Evolutionary conservation across 306 rosid species (phyloP).

Genomic region (Vigna unguiculata): DNA sequence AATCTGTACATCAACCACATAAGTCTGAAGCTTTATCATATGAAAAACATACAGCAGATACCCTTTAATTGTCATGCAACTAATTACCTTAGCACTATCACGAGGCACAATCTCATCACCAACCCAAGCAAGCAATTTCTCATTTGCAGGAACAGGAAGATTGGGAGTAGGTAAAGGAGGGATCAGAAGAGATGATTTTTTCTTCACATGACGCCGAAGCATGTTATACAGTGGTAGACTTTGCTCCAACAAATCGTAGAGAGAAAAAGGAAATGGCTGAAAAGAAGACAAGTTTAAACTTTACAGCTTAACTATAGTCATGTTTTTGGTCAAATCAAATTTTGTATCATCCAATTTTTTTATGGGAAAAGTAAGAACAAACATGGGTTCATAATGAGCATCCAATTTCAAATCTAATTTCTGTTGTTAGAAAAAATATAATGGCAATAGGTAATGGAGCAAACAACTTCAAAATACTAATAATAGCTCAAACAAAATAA

Average conservation of each 20-base stretch:
- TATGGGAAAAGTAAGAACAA: conserved; percentile 5
- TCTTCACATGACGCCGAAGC: conserved; percentile 69
- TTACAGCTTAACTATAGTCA: conserved; percentile 19
- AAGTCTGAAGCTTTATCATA: conserved; percentile 28
- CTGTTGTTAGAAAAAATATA: not conserved
- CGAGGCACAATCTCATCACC: conserved; percentile 83
- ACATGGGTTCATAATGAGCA: not conserved
- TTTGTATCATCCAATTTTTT: not conserved
- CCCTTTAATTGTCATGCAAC: conserved; percentile 8
- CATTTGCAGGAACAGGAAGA: conserved; percentile 86
- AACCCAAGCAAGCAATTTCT: conserved; percentile 88
- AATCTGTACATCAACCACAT: conserved; percentile 36
- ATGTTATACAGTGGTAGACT: conserved; percentile 75
- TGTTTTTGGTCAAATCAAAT: conserved; percentile 3
- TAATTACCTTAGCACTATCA: conserved; percentile 80
- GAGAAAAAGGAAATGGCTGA: conserved; percentile 74
- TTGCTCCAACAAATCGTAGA: conserved; percentile 74
- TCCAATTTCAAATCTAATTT: conserved; percentile 8
- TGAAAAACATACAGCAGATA: not conserved
- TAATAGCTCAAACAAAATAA: not conserved
- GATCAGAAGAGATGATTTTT: conserved; percentile 55
- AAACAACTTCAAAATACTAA: not conserved
- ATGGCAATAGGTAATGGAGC: not conserved
- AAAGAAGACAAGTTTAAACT: conserved; percentile 32
- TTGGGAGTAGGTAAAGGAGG: conserved; percentile 70